Conservation (phyloP, 2,329 filamentous ascomycete species). For the Trichophyton benhamiae region DNA sequence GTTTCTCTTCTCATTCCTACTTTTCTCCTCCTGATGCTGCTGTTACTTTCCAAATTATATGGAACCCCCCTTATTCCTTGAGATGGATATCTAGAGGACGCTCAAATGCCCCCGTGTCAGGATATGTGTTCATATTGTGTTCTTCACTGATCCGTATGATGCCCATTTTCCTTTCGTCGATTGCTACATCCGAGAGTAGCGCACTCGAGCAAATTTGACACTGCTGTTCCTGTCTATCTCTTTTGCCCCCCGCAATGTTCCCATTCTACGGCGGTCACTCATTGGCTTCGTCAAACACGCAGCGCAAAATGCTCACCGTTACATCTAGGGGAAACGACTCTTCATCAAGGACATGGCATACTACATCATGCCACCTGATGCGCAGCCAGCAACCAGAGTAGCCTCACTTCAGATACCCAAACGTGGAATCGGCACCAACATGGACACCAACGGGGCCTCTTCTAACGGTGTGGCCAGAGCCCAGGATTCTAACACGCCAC, state of each 20-base stretch:
- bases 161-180: neutral
- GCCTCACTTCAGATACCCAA: conserved; percentile 56
- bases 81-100: neutral
- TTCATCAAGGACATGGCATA: conserved; percentile 98
- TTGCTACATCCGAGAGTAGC: neutral
- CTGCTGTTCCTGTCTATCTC: conserved; percentile 2
- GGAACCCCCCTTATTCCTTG: neutral
- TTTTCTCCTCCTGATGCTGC: neutral
- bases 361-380: conserved; percentile 70
- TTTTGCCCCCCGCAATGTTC: neutral
- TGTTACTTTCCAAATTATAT: neutral
- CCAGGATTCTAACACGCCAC: conserved; percentile 23
- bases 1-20: conserved; percentile 1
- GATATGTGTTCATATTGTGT: neutral
- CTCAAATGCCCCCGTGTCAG: neutral
- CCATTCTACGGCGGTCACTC: neutral
- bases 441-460: conserved; percentile 19
- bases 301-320: conserved; percentile 28
- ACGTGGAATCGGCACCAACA: conserved; percentile 46
- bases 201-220: conserved; percentile 3
- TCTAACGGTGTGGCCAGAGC: conserved; percentile 16
- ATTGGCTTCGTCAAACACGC: neutral
- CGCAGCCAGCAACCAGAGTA: conserved; percentile 56
- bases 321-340: conserved; percentile 63
- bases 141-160: neutral